phyloP scores from a whole-genome alignment of 495 filamentous ascomycete species.

The Neurospora sp. region DNA sequence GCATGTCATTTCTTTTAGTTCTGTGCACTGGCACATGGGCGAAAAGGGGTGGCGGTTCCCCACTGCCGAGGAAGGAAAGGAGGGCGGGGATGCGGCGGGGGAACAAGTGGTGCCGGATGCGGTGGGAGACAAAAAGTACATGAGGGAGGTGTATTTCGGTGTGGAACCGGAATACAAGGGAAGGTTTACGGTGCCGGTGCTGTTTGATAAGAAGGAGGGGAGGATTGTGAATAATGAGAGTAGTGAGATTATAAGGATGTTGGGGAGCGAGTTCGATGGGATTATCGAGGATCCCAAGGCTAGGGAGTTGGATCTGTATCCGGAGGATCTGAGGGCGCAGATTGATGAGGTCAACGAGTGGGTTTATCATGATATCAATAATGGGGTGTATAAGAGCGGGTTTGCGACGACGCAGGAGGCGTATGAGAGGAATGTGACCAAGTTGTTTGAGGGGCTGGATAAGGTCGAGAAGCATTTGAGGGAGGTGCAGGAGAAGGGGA shows the following conservation, averaged over 20 bases:
- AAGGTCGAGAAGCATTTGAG: conserved; percentile 50
- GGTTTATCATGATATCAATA: conserved; percentile 58
- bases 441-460: conserved; percentile 55
- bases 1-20: conserved; percentile 56
- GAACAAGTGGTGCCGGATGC: conserved; percentile 45
- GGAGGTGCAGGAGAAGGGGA: conserved; percentile 11
- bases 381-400: conserved; percentile 62
- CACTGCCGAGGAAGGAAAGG: conserved; percentile 45
- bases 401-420: conserved; percentile 57
- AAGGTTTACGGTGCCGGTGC: conserved; percentile 67
- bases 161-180: conserved; percentile 60
- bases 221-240: conserved; percentile 81
- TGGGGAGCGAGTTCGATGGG: conserved; percentile 47
- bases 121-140: conserved; percentile 48
- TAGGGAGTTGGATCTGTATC: conserved; percentile 44
- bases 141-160: conserved; percentile 64
- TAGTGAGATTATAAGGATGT: conserved; percentile 69
- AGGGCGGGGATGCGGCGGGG: conserved; percentile 48
- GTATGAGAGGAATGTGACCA: conserved; percentile 48
- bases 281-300: conserved; percentile 39
- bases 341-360: conserved; percentile 57
- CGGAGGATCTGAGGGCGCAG: conserved; percentile 36
- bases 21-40: conserved; percentile 58
- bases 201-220: conserved; percentile 65
- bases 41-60: conserved; percentile 69